A percentile compares a stretch with the other conserved stretches of the same genome.
Conservation (phyloP, 495 filamentous ascomycete species). For the Pyronema omphalodes region DNA sequence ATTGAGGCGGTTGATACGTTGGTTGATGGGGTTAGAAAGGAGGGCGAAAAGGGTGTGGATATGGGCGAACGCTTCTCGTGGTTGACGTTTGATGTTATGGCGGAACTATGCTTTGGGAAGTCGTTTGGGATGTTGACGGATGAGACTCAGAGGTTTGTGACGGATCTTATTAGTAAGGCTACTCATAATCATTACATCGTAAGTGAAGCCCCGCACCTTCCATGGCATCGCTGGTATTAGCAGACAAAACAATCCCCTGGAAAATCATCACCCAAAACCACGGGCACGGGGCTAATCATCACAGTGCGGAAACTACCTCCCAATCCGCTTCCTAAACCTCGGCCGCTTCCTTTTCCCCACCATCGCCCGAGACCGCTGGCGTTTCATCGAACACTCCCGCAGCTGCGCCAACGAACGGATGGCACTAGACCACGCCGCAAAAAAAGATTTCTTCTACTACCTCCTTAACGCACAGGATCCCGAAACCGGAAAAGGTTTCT, state of each 20-base stretch:
- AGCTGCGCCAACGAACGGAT: constrained; percentile 39
- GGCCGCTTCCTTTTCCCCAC: constrained; percentile 41
- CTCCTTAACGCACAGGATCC: constrained; percentile 40
- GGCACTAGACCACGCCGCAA: constrained; percentile 20
- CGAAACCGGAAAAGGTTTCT: constrained; percentile 30
- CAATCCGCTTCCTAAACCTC: constrained; percentile 34
- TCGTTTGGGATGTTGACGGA: constrained; percentile 26
- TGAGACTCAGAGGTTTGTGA: constrained; percentile 28
- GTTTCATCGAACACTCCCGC: constrained; percentile 42
- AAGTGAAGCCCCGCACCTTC: constrained; percentile 12
- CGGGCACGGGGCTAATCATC: background rate
- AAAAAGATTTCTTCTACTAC: constrained; percentile 35
- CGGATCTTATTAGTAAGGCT: constrained; percentile 34
- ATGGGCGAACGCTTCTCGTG: constrained; percentile 36
- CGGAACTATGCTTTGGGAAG: constrained; percentile 25
- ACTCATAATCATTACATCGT: constrained; percentile 37
- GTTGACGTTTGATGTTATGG: constrained; percentile 35
- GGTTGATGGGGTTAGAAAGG: constrained; percentile 20
- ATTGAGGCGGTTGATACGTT: constrained; percentile 29
- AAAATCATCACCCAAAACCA: background rate
- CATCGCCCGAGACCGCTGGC: constrained; percentile 38
- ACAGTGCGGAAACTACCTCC: constrained; percentile 42
- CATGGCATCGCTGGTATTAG: constrained; percentile 3
- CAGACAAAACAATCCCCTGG: background rate
- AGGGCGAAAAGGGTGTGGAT: constrained; percentile 24